Evolutionary conservation across 306 rosid species (phyloP), one percentile per base, ranked within the genome.

Genomic region (Dalbergia cochinchinensis): DNA sequence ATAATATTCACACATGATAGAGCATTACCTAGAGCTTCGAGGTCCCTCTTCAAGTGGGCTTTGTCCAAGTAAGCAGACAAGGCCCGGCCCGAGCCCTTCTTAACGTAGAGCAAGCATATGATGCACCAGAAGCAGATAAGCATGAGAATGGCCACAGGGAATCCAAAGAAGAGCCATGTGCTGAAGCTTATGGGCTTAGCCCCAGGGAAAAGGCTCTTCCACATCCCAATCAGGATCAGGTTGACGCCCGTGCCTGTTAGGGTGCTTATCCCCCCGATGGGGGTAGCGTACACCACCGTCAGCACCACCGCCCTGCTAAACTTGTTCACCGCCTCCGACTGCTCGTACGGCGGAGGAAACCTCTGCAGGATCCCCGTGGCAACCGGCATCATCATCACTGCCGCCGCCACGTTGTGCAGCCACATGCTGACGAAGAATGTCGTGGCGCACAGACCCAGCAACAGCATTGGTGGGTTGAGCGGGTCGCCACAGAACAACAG

Each of bases 241-340:
- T 94, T 94, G 69, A 94, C 98, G 42, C 98, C 98, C 34, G 97
- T 94, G 31, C 98, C 98, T 0, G 98, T 94, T 5, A 94, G 86
- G 3, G 98, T 94, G 82, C 97, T 88, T 48, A 90, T 86, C 6
- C 98, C 98, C 0, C 97, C 98, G 0, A 94, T 80, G 22, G 94
- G 85, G 5, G 91, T 76, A 0, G 93, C 86, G 50, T 85, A 94
- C 34, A 83, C 86, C 42, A 94, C 97, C 14, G 92, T 86, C 0
- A 92, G 72, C 31, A 91, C 78, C 76, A 94, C 98, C n/a, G 98
- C 98, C 16, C 90, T 82, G 82, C 97, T 83, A 79, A 92, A 94
- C 66, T 89, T 89, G 78, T 69, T 80, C 1, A 85, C 84, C 2
- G 51, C 73, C 19, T 58, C 69, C 2, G 97, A 69, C 63, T 88